Percentiles rank a stretch among this genome's conserved stretches.
Evolutionary conservation across 352 stramenopile genomes (phyloP).

Genomic region (Globisporangium orthogonon): DNA sequence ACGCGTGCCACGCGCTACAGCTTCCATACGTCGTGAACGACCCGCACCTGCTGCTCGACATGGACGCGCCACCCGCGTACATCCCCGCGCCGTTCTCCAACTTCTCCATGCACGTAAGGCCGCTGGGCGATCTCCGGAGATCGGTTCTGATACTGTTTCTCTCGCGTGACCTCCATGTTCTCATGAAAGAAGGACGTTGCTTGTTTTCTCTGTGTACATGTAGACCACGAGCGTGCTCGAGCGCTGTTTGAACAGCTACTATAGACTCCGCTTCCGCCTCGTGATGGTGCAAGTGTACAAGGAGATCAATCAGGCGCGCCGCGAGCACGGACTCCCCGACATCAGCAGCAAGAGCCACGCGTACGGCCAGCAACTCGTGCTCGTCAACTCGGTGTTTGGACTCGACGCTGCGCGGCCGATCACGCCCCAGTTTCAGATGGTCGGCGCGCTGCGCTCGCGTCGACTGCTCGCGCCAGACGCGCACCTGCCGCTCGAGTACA

Average conservation of each 20-base stretch:
- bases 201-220: background rate
- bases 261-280: constrained; percentile 70
- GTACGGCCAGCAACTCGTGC: constrained; percentile 52
- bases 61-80: constrained; percentile 77
- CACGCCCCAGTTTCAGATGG: constrained; percentile 68
- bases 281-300: constrained; percentile 53
- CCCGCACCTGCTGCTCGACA: constrained; percentile 73
- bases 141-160: no score
- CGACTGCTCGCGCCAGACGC: background rate
- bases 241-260: constrained; percentile 73
- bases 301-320: constrained; percentile 53
- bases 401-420: constrained; percentile 74
- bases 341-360: constrained; percentile 50
- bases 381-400: constrained; percentile 81
- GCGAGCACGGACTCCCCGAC: constrained; percentile 37
- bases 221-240: constrained; percentile 68
- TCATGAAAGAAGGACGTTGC: no score
- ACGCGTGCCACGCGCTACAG: constrained; percentile 47
- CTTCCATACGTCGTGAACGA: constrained; percentile 82
- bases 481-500: constrained; percentile 26
- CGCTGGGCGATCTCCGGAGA: no score
- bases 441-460: constrained; percentile 48
- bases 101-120: constrained; percentile 57
- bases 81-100: constrained; percentile 80
- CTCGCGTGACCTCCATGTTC: no score